A percentile compares a stretch with the other conserved stretches of the same genome.
These are phyloP conservation scores for Raphanus sativus DNA, from an alignment of 345 rosid species.

Conservation along the genomic window DNA sequence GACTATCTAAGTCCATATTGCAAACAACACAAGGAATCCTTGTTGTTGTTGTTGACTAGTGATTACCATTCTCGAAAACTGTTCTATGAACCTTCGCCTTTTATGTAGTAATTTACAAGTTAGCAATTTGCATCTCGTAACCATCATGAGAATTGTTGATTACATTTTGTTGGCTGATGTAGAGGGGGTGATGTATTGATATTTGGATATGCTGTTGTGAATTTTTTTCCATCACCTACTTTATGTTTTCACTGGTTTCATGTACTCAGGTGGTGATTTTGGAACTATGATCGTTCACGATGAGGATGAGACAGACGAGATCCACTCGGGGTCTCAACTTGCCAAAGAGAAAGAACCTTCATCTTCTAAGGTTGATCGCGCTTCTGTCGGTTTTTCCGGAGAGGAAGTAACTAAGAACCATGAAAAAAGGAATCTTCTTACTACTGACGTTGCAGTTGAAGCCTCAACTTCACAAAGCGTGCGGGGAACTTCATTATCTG, in stretches of 20 bases:
- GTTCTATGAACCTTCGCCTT: conserved; percentile 14
- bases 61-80: conserved; percentile 8
- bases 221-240: conserved; percentile 5
- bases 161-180: conserved; percentile 8
- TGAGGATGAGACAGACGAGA: conserved; percentile 50
- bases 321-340: conserved; percentile 32
- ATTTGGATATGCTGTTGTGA: conserved; percentile 1
- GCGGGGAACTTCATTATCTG: conserved; percentile 22
- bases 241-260: conserved; percentile 14
- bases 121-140: conserved; percentile 17
- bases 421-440: conserved; percentile 37
- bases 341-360: conserved; percentile 41
- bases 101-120: background rate
- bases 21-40: conserved; percentile 4
- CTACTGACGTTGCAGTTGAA: conserved; percentile 41
- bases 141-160: conserved; percentile 10
- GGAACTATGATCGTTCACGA: conserved; percentile 80
- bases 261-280: conserved; percentile 60
- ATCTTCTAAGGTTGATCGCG: conserved; percentile 39
- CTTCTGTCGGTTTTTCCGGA: conserved; percentile 41
- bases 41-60: conserved; percentile 12
- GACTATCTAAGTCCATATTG: conserved; percentile 13
- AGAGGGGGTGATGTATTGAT: conserved; percentile 7
- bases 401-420: conserved; percentile 52
- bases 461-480: conserved; percentile 38